Conservation (phyloP, 2,329 filamentous ascomycete species). For the Alternaria burnsii region DNA sequence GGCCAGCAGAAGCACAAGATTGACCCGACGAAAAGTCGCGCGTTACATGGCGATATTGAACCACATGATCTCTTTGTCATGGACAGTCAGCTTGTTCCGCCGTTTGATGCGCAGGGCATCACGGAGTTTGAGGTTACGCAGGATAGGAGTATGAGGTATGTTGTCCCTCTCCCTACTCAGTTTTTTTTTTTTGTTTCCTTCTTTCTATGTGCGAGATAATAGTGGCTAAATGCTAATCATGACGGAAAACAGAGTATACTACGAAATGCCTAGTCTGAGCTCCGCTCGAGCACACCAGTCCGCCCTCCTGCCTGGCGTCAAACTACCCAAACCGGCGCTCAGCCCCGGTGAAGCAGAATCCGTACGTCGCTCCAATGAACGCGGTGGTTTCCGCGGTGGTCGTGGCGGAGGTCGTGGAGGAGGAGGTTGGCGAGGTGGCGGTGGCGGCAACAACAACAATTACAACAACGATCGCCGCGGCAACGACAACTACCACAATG, state of each 20-base stretch:
- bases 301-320: constrained; percentile 87
- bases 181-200: background rate
- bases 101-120: constrained; percentile 68
- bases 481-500: constrained; percentile 32
- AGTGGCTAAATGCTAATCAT: constrained; percentile 28
- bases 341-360: constrained; percentile 70
- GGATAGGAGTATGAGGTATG: constrained; percentile 82
- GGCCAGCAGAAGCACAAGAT: constrained; percentile 70
- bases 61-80: constrained; percentile 87
- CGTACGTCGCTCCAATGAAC: constrained; percentile 72
- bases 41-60: constrained; percentile 79
- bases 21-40: constrained; percentile 77
- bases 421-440: constrained; percentile 45
- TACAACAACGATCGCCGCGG: constrained; percentile 48
- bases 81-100: constrained; percentile 80
- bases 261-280: constrained; percentile 76
- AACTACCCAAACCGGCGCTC: constrained; percentile 75
- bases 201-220: background rate
- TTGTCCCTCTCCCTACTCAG: constrained; percentile 22
- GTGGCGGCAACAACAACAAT: constrained; percentile 39
- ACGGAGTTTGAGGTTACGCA: constrained; percentile 43
- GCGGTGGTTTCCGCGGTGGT: constrained; percentile 50
- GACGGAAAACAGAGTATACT: constrained; percentile 71
- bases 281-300: constrained; percentile 80
- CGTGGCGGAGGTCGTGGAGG: constrained; percentile 26